These are phyloP conservation scores for Aplosporella prunicola DNA, from an alignment of 2,329 filamentous ascomycete genomes.

Conservation along the genomic window DNA sequence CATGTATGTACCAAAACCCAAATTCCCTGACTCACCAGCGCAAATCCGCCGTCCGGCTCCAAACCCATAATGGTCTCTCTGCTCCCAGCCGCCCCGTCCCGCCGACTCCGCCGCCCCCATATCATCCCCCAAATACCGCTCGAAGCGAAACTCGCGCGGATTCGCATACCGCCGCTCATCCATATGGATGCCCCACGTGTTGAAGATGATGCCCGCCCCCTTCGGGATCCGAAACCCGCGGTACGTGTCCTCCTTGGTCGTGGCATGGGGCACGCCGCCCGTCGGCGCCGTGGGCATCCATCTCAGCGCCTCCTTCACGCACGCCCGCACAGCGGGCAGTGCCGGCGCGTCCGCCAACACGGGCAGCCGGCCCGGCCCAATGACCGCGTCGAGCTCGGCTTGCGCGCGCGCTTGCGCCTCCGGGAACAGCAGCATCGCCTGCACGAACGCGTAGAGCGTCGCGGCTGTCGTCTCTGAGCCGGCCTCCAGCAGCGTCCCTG, in stretches of 20 bases:
- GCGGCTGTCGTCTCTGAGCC: slow-evolving; percentile 22
- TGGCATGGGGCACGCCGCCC: slow-evolving; percentile 21
- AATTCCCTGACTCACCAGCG: slow-evolving; percentile 35
- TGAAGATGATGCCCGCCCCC: slow-evolving; percentile 24
- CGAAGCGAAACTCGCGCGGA: slow-evolving; percentile 14
- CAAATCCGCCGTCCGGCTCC: slow-evolving; percentile 46
- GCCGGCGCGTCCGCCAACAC: slow-evolving; percentile 17
- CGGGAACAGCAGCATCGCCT: slow-evolving; percentile 20
- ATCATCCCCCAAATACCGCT: slow-evolving; percentile 16
- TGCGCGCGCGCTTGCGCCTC: slow-evolving; percentile 17
- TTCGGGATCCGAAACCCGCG: slow-evolving; percentile 30
- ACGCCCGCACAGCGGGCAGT: slow-evolving; percentile 21
- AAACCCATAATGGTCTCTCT: slow-evolving; percentile 42
- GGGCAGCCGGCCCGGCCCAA: slow-evolving; percentile 22
- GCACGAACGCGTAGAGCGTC: slow-evolving; percentile 19
- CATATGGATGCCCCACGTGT: slow-evolving; percentile 27
- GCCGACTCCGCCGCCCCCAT: slow-evolving; percentile 24
- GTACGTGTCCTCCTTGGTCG: slow-evolving; percentile 20
- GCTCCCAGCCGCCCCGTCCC: slow-evolving; percentile 25
- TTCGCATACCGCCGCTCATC: slow-evolving; percentile 15
- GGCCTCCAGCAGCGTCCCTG: slow-evolving; percentile 20
- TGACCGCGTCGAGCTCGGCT: slow-evolving; percentile 21
- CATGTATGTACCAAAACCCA: too few relatives aligned
- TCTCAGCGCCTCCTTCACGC: slow-evolving; percentile 22
- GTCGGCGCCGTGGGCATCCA: slow-evolving; percentile 23